phyloP scores from a whole-genome alignment of 768 basidiomycete species.

The Mycena latifolia region DNA sequence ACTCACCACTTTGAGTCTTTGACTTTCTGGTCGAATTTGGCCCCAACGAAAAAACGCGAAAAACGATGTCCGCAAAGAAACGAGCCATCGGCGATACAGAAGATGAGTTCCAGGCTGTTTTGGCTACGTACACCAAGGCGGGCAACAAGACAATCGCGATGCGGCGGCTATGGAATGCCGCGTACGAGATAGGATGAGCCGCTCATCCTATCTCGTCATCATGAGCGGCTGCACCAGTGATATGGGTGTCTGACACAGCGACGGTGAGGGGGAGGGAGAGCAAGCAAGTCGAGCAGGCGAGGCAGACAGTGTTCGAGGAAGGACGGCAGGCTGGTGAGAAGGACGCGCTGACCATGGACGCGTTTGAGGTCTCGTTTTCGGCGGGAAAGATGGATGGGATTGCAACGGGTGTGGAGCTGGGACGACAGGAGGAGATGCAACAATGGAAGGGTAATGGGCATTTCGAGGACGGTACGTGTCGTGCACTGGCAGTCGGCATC shows the following conservation, averaged over 20 bases:
- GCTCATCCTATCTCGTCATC: no score
- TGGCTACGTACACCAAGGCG: no score
- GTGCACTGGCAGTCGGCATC: no score
- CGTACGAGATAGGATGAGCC: constrained; percentile 2
- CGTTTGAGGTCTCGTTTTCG: neutral
- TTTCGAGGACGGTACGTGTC: no score
- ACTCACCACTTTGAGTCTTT: no score
- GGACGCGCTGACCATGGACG: neutral
- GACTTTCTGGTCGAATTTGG: no score
- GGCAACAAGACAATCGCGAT: constrained; percentile 6
- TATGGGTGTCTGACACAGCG: no score
- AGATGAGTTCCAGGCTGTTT: no score
- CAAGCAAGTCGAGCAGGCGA: neutral
- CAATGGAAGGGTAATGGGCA: no score
- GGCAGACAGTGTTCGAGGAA: neutral
- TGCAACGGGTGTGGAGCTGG: no score
- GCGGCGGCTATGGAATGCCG: constrained; percentile 10
- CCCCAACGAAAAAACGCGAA: constrained; percentile 17
- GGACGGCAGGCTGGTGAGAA: neutral
- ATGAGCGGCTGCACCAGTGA: no score
- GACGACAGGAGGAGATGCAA: no score
- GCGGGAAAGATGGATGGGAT: neutral
- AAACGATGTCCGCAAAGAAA: constrained; percentile 2
- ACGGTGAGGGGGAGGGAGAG: neutral
- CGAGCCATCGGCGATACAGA: constrained; percentile 1